A percentile compares a stretch with the other conserved stretches of the same genome.
These are phyloP conservation scores for Amanita subjunquillea DNA, from an alignment of 768 basidiomycete species.

Conservation along the genomic window DNA sequence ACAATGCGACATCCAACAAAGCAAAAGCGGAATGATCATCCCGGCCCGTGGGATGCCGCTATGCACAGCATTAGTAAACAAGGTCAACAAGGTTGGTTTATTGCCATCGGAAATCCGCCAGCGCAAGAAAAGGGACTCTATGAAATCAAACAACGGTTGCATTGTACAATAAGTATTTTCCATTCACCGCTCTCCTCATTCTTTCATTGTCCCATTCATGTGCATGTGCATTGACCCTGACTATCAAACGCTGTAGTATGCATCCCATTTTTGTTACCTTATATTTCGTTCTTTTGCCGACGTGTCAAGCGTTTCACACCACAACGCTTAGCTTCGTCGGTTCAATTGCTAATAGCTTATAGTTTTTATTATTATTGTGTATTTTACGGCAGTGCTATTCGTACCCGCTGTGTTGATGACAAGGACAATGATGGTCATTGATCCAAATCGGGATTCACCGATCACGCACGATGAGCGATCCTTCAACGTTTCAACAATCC, in stretches of 20 bases:
- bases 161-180: constrained; percentile 30
- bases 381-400: background rate
- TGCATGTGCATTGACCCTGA: background rate
- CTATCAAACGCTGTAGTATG: background rate
- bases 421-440: background rate
- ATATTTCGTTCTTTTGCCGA: background rate
- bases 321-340: background rate
- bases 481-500: too few relatives aligned
- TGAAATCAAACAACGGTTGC: constrained; percentile 31
- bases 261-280: background rate
- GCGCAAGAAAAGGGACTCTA: constrained; percentile 27
- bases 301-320: background rate
- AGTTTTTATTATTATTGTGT: constrained; percentile 6
- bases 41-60: too few relatives aligned
- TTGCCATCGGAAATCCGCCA: constrained; percentile 21
- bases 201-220: background rate
- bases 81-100: constrained; percentile 24
- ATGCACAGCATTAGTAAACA: too few relatives aligned
- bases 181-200: constrained; percentile 6
- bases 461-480: too few relatives aligned
- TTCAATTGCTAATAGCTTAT: background rate
- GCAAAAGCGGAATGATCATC: too few relatives aligned
- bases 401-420: background rate
- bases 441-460: background rate
- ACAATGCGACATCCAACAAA: too few relatives aligned